Evolutionary conservation across 225 moss, liverwort and hornwort species (phyloP).

Genomic region (Straminergon stramineum): DNA sequence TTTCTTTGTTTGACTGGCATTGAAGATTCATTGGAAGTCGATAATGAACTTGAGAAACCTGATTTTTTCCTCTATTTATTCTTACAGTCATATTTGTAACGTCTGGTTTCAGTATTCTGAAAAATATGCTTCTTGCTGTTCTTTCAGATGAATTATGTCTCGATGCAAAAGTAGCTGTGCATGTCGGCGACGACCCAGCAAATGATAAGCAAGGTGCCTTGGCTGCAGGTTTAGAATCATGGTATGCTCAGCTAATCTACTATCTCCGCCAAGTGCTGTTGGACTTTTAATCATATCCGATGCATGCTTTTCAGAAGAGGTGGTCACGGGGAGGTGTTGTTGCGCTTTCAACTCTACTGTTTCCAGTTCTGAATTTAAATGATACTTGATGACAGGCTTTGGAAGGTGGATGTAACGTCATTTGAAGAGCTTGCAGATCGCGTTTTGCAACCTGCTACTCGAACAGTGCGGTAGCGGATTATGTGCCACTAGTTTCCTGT

Average conservation of each 20-base stretch:
- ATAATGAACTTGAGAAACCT: background rate
- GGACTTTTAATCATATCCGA: background rate
- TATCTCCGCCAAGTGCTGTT: background rate
- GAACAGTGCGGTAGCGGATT: background rate
- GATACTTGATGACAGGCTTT: slow-evolving; percentile 49
- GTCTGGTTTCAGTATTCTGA: background rate
- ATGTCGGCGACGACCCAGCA: slow-evolving; percentile 75
- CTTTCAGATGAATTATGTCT: slow-evolving; percentile 52
- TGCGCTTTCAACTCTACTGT: background rate
- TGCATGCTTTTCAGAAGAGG: background rate
- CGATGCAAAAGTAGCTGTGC: slow-evolving; percentile 48
- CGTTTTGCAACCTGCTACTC: slow-evolving; percentile 32
- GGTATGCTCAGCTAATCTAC: slow-evolving; percentile 24
- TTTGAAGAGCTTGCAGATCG: slow-evolving; percentile 65
- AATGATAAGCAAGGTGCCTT: slow-evolving; percentile 83
- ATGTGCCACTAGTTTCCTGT: background rate
- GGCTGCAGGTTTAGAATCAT: slow-evolving; percentile 72
- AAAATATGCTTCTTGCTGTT: background rate
- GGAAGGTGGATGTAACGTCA: slow-evolving; percentile 80
- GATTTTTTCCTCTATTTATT: background rate
- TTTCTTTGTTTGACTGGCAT: background rate
- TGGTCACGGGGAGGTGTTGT: background rate
- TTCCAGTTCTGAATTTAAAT: background rate
- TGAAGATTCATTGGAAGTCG: background rate
- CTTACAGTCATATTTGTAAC: background rate